Conservation (phyloP, 2,329 filamentous ascomycete genomes). For the Sordariomycetes sp. region DNA sequence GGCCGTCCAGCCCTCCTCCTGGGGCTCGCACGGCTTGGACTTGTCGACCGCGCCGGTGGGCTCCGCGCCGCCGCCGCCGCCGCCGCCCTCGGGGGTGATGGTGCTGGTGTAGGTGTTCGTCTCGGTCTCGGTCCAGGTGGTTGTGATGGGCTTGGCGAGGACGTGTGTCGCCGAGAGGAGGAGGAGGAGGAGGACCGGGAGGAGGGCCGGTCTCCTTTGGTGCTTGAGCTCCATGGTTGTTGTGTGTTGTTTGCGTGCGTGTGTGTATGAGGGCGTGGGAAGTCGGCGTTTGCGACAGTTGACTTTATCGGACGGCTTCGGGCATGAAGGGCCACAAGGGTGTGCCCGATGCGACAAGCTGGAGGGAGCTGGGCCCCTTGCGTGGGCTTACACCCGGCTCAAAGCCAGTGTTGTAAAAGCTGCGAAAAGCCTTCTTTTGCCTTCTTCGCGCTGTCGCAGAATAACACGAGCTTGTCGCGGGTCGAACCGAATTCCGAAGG, state of each 20-base stretch:
- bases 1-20: conserved; percentile 40
- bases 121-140: conserved; percentile 51
- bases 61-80: conserved; percentile 19
- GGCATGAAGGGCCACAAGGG: neutral
- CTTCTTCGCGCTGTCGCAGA: neutral
- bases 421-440: neutral
- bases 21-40: conserved; percentile 46
- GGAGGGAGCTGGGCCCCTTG: neutral
- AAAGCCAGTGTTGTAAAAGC: neutral
- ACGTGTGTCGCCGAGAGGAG: conserved; percentile 17
- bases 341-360: neutral
- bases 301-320: neutral
- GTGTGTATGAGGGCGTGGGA: too few relatives aligned
- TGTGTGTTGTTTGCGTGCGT: too few relatives aligned
- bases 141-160: conserved; percentile 39
- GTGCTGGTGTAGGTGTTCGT: conserved; percentile 51
- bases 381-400: conserved; percentile 1
- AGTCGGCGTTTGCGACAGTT: neutral
- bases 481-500: too few relatives aligned
- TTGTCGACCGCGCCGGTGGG: conserved; percentile 27
- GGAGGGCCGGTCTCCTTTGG: neutral
- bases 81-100: conserved; percentile 27
- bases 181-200: conserved; percentile 23
- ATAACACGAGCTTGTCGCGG: neutral
- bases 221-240: neutral